These are phyloP conservation scores for Tuctoria greenei DNA, from an alignment of 176 grass and related monocot genomes.

Conservation along the genomic window DNA sequence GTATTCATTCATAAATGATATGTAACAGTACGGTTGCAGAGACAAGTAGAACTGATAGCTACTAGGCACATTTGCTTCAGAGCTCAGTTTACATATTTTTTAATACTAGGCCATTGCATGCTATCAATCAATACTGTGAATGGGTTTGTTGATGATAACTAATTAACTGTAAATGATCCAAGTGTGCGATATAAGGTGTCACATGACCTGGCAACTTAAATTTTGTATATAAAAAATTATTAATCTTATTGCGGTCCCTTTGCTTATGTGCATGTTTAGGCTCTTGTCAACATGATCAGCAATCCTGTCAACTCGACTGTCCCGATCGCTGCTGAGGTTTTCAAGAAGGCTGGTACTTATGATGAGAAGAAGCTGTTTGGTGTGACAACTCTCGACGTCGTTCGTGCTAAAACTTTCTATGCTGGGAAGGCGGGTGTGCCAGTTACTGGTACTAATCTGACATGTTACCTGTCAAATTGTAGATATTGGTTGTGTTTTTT, in stretches of 20 bases:
- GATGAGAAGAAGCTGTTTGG: slow-evolving; percentile 87
- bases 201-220: not conserved
- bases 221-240: not conserved
- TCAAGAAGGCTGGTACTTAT: slow-evolving; percentile 89
- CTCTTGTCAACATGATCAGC: slow-evolving; percentile 91
- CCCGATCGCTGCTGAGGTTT: slow-evolving; percentile 79
- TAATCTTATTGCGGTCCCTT: not conserved
- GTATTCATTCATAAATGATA: not conserved
- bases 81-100: not conserved
- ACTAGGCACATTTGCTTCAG: not conserved
- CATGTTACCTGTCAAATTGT: not conserved
- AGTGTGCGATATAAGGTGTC: not conserved
- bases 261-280: slow-evolving; percentile 39
- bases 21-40: not conserved
- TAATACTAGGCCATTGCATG: not conserved
- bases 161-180: not conserved
- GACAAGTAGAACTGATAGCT: not conserved
- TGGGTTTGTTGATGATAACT: not conserved
- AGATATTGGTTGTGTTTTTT: not conserved
- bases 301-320: slow-evolving; percentile 97
- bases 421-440: slow-evolving; percentile 74
- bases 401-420: slow-evolving; percentile 92
- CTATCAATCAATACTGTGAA: not conserved
- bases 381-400: slow-evolving; percentile 91
- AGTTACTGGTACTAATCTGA: slow-evolving; percentile 47